Conservation (phyloP, 2,329 filamentous ascomycete genomes). For the Rasamsonia emersonii region DNA sequence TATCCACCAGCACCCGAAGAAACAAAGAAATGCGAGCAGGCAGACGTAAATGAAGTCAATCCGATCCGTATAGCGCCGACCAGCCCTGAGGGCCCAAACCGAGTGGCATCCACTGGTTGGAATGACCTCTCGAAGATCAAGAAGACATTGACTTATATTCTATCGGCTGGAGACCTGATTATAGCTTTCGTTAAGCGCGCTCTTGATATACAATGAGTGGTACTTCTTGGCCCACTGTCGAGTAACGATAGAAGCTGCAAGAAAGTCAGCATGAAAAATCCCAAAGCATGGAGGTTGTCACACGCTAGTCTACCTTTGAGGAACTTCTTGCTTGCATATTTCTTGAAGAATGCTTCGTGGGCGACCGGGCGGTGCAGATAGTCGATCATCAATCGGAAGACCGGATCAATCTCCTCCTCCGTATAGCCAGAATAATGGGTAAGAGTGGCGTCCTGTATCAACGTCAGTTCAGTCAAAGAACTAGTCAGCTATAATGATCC, state of each 20-base stretch:
- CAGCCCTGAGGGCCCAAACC: conserved; percentile 6
- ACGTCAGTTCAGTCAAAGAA: conserved; percentile 13
- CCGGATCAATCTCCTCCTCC: conserved; percentile 85
- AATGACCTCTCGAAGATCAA: conserved; percentile 9
- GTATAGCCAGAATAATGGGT: conserved; percentile 87
- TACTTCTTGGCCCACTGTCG: conserved; percentile 91
- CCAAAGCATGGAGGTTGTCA: too few relatives aligned
- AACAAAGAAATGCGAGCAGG: conserved; percentile 12
- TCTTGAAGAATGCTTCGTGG: conserved; percentile 98
- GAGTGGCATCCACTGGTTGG: too few relatives aligned
- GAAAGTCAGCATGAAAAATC: neutral
- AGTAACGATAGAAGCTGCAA: conserved; percentile 74
- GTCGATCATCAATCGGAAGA: conserved; percentile 91
- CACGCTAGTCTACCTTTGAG: conserved; percentile 80
- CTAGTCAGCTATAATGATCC: neutral
- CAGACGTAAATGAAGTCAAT: conserved; percentile 10
- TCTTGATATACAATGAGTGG: conserved; percentile 29
- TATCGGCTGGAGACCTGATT: conserved; percentile 9
- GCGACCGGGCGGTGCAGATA: conserved; percentile 84
- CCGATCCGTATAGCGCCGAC: conserved; percentile 8
- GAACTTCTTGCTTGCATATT: conserved; percentile 99
- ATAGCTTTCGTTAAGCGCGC: conserved; percentile 22
- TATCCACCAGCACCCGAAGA: conserved; percentile 11
- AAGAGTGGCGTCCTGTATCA: conserved; percentile 64
- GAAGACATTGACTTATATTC: conserved; percentile 8